Evolutionary conservation across 2,329 filamentous ascomycete genomes (phyloP).

Genomic region (Pyrenochaeta sp.): DNA sequence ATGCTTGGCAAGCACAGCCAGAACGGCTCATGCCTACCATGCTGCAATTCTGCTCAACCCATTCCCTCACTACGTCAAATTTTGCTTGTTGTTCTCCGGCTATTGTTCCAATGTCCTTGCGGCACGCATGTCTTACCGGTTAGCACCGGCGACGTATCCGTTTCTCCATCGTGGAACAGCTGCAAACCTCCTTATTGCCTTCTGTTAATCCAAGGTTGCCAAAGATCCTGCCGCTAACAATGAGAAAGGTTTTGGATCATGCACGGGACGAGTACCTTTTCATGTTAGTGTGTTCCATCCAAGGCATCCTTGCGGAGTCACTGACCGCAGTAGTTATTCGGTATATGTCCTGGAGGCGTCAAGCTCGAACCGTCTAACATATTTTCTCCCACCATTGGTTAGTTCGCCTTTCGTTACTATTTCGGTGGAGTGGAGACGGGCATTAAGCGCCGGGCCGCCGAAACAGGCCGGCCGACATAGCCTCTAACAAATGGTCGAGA

Average conservation of each 20-base stretch:
- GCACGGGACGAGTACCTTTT: slow-evolving; percentile 79
- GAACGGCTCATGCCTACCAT: slow-evolving; percentile 18
- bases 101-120: slow-evolving; percentile 1
- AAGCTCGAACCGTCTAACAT: slow-evolving; percentile 57
- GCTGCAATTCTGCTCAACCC: slow-evolving; percentile 29
- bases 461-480: slow-evolving; percentile 37
- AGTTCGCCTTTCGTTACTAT: slow-evolving; percentile 39
- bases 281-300: slow-evolving; percentile 61
- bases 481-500: slow-evolving; percentile 25
- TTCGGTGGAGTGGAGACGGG: slow-evolving; percentile 32
- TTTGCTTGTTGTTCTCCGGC: not conserved
- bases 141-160: not conserved
- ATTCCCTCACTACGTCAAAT: slow-evolving; percentile 10
- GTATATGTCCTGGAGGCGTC: slow-evolving; percentile 63
- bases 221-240: slow-evolving; percentile 46
- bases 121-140: not conserved
- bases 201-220: not conserved
- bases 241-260: slow-evolving; percentile 64
- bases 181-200: not conserved
- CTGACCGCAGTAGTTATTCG: slow-evolving; percentile 65
- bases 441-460: slow-evolving; percentile 43
- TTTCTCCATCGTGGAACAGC: no score
- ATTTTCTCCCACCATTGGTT: slow-evolving; percentile 57
- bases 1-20: slow-evolving; percentile 25
- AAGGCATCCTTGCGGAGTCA: slow-evolving; percentile 57